Evolutionary conservation across 2,329 filamentous ascomycete species (phyloP), one percentile per base, ranked within the genome.

Genomic region (Aspergillus japonicus): DNA sequence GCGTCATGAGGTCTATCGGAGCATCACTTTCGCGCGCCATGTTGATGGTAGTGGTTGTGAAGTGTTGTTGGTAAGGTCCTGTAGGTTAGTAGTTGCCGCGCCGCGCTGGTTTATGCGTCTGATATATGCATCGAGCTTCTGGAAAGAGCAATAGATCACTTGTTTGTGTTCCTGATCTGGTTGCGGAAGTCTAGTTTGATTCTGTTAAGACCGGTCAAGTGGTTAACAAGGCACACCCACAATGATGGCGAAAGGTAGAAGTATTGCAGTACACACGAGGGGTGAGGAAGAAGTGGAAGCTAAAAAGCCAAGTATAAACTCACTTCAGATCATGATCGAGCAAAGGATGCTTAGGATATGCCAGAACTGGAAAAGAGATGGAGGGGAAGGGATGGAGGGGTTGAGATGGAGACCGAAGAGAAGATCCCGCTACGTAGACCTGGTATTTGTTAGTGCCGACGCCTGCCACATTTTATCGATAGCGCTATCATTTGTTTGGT

Each of bases 1-100:
- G 72, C 35, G 70, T 71, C 47, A 71, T 67, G 7, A 73, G 70
- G 53, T 73, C 69, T 51, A 71, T 70, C 12, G 77, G 74, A 16
- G 80, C 78, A 59, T 81, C 80, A 61, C 81, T 77, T 75, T 85
- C 81, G 65, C 79, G 78, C 11, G 82, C 82, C 80, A 85, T 85
- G 21, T 64, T 79, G 63, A 14, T 21, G 14, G 21, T 49, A 11
- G 11, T 49, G 47, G 47, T 26, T 16, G 5, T n/a, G 7, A 19
- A 24, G 14, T 52, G 24, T 39, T 19, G 16, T n/a, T 16, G 6
- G 6, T 44, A 16, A 6, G 39, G 39, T 44, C 39, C 39, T 44
- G 39, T 44, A 16, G 33, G 39, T 44, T 44, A 44, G 39, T 44
- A 44, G 14, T 8, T 19, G 39, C 39, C 6, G 39, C n/a, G 8